Base-by-base conservation (phyloP, 805 yeast species). In the Blastobotrys terrestris region DNA sequence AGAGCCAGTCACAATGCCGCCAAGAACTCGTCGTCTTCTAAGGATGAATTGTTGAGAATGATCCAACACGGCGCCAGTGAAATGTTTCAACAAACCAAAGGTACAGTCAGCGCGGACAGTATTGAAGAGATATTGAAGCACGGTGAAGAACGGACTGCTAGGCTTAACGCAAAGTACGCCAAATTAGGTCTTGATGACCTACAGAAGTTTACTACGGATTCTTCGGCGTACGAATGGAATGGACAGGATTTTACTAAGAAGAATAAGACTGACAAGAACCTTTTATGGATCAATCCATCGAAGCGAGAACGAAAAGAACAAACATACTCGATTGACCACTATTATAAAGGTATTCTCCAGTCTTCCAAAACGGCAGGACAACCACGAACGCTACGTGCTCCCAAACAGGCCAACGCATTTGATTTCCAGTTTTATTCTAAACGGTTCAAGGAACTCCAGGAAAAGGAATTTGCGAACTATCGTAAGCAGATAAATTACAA, bases 61-160 rank as follows among this genome's bases (percentile, higher is more conserved):
- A 92, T 92, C 65, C 96, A 94, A 64, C 96, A 85, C 67, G 99
- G 99, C 53, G 99, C 98, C 1, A 83, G 84, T 62, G 81, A 83
- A 45, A 91, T 94, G 31, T 87, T 92, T 66, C 91, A 87, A 55
- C 60, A 63, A 15, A 41, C 64, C 63, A 53, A 60, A 6, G 53
- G 53, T 3, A 58, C 61, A 8, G 50, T 63, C 48, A 45, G 63
- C 31, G 67, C 60, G 5, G 63, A 59, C 44, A 55, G 54, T 22
- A 89, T 92, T 58, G 97, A 92, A 46, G 84, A 78, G 1, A 88
- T 94, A 61, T 75, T 92, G 61, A 75, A 77, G 56, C 79, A 80
- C 56, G 97, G 98, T 49, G 89, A 88, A 54, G 85, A 82, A 57
- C 85, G 87, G 57, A 92, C 99, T 0, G 79, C 83, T 19, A 79